A percentile compares a stretch with the other conserved stretches of the same genome.
These are phyloP conservation scores for Symbiodinium pilosum DNA, from an alignment of 73 alveolate species.

Conservation along the genomic window DNA sequence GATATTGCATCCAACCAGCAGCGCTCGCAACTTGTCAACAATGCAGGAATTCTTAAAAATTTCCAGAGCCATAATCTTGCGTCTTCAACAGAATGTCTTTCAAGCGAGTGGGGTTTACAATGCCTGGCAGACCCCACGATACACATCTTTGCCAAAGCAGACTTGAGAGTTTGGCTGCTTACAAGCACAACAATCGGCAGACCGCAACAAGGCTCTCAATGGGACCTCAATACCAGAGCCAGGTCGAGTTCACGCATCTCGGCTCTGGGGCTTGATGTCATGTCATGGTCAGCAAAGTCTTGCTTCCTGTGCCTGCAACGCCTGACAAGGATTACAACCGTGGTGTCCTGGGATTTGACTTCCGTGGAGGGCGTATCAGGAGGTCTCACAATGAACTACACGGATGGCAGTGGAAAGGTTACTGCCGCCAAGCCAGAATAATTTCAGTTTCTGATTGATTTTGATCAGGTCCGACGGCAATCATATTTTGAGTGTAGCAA, in stretches of 20 bases:
- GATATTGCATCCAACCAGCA: conserved; percentile 44
- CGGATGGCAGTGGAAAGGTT: conserved; percentile 1
- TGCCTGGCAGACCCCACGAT: too few relatives aligned
- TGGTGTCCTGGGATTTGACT: conserved; percentile 87
- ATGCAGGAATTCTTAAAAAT: too few relatives aligned
- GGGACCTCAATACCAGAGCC: conserved; percentile 92
- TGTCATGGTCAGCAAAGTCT: not conserved
- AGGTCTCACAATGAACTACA: conserved; percentile 78
- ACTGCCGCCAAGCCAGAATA: not conserved
- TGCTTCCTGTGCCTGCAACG: not conserved
- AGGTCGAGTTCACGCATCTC: conserved; percentile 53
- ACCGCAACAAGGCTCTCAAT: conserved; percentile 26
- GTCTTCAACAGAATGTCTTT: too few relatives aligned
- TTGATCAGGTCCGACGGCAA: too few relatives aligned
- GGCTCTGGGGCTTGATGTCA: not conserved
- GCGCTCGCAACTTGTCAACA: conserved; percentile 13
- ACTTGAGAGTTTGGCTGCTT: too few relatives aligned
- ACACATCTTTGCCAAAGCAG: too few relatives aligned
- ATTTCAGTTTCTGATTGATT: too few relatives aligned
- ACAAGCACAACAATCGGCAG: too few relatives aligned
- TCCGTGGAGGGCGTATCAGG: conserved; percentile 88
- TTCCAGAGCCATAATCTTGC: too few relatives aligned
- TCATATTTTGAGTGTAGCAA: too few relatives aligned
- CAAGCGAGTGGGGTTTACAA: too few relatives aligned
- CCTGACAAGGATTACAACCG: conserved; percentile 33